phyloP scores from a whole-genome alignment of 768 basidiomycete species.

The Neoboletus subvelutipes region DNA sequence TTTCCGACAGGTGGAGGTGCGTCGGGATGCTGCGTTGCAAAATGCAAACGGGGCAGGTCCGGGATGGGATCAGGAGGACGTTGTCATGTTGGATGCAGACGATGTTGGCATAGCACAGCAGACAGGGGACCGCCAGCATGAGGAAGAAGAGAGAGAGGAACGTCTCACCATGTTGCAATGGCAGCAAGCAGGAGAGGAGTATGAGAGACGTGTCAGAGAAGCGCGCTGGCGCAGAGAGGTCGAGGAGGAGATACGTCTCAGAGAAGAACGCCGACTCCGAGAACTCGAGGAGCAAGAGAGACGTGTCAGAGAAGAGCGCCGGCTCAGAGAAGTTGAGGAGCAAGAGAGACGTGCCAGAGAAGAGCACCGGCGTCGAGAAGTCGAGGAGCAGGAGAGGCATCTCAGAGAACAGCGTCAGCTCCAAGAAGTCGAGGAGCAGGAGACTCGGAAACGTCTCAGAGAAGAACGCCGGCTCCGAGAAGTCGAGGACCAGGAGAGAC shows the following conservation, averaged over 20 bases:
- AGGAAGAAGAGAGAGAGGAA: not conserved
- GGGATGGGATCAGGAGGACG: not conserved
- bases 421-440: conserved; percentile 1
- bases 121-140: not conserved
- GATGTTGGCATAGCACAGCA: not conserved
- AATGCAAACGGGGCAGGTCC: not conserved
- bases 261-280: no score
- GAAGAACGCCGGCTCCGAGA: no score
- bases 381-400: conserved; percentile 3
- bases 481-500: no score
- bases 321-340: no score
- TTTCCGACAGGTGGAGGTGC: conserved; percentile 13
- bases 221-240: no score
- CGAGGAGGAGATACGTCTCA: no score
- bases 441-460: not conserved
- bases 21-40: not conserved
- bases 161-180: not conserved
- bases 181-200: not conserved
- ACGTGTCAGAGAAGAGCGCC: no score
- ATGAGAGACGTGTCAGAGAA: no score
- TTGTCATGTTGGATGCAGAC: not conserved
- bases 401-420: not conserved
- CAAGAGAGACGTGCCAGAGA: no score
- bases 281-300: no score
- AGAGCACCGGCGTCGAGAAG: not conserved